These are phyloP conservation scores for Silene noctiflora DNA, from an alignment of 179 eudicot species.

Conservation along the genomic window DNA sequence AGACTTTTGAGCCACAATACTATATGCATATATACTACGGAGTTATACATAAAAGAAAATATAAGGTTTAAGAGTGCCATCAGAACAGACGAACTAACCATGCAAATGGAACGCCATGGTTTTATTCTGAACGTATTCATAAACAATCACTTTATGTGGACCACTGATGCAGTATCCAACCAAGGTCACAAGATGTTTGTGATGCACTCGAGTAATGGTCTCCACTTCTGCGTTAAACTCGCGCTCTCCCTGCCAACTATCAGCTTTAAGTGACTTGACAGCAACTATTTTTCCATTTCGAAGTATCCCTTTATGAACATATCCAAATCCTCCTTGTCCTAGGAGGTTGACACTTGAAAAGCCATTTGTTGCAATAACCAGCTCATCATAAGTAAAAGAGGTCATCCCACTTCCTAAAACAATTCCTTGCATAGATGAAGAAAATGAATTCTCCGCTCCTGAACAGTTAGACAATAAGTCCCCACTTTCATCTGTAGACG, in stretches of 20 bases:
- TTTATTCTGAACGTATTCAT: slow-evolving; percentile 79
- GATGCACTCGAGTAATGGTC: slow-evolving; percentile 92
- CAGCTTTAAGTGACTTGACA: slow-evolving; percentile 78
- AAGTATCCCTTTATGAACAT: slow-evolving; percentile 82
- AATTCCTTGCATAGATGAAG: slow-evolving; percentile 60
- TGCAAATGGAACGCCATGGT: slow-evolving; percentile 93
- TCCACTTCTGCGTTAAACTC: slow-evolving; percentile 97
- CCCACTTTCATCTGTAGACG: slow-evolving; percentile 57
- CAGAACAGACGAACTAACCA: slow-evolving; percentile 46
- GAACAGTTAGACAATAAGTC: slow-evolving; percentile 68
- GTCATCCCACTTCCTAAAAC: slow-evolving; percentile 55
- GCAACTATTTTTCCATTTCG: slow-evolving; percentile 90
- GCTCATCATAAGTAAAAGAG: slow-evolving; percentile 70
- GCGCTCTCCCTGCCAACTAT: slow-evolving; percentile 90
- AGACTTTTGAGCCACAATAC: background rate
- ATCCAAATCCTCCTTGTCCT: slow-evolving; percentile 97
- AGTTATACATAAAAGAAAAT: background rate
- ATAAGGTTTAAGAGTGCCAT: background rate
- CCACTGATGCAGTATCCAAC: slow-evolving; percentile 84
- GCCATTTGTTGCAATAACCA: slow-evolving; percentile 78
- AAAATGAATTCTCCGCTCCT: slow-evolving; percentile 41
- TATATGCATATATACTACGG: background rate
- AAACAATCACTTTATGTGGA: slow-evolving; percentile 73
- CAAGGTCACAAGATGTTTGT: slow-evolving; percentile 92
- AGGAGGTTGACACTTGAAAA: slow-evolving; percentile 77